These are phyloP conservation scores for Sporothrix brasiliensis DNA, from an alignment of 2,329 filamentous ascomycete species.

Conservation along the genomic window DNA sequence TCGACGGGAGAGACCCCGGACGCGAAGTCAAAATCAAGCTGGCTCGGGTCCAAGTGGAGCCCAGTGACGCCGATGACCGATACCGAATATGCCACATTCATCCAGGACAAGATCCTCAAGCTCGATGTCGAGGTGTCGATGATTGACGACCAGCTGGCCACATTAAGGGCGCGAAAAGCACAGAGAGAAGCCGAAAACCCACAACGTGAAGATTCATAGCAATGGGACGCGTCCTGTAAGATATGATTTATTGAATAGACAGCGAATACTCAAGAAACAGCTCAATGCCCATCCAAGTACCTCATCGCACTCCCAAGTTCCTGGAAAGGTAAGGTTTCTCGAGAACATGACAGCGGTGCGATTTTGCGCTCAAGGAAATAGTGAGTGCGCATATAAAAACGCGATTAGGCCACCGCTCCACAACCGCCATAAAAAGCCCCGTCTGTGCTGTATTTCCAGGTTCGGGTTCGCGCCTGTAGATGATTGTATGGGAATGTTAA, in stretches of 20 bases:
- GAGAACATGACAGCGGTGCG: too few relatives aligned
- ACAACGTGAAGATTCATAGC: not conserved
- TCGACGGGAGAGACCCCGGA: not conserved
- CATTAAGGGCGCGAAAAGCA: slow-evolving; percentile 32
- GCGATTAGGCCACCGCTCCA: not conserved
- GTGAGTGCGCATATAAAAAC: not conserved
- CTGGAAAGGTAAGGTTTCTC: not conserved
- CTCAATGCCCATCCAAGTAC: not conserved
- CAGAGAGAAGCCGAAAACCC: not conserved
- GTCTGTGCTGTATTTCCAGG: not conserved
- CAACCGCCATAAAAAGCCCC: not conserved
- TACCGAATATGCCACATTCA: slow-evolving; percentile 69
- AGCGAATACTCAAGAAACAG: not conserved
- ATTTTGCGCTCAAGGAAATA: not conserved
- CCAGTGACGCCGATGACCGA: slow-evolving; percentile 71
- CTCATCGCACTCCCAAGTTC: not conserved
- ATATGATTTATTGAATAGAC: not conserved
- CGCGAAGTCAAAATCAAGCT: slow-evolving; percentile 34
- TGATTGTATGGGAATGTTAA: not conserved
- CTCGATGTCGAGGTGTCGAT: slow-evolving; percentile 77
- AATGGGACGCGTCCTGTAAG: not conserved
- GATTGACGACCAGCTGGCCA: slow-evolving; percentile 73
- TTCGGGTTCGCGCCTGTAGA: too few relatives aligned
- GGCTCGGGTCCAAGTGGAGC: slow-evolving; percentile 68
- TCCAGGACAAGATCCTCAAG: slow-evolving; percentile 70